Percentiles rank a stretch among this genome's conserved stretches.
phyloP scores from a whole-genome alignment of 441 rosid species.

The Gossypium schwendimanii region DNA sequence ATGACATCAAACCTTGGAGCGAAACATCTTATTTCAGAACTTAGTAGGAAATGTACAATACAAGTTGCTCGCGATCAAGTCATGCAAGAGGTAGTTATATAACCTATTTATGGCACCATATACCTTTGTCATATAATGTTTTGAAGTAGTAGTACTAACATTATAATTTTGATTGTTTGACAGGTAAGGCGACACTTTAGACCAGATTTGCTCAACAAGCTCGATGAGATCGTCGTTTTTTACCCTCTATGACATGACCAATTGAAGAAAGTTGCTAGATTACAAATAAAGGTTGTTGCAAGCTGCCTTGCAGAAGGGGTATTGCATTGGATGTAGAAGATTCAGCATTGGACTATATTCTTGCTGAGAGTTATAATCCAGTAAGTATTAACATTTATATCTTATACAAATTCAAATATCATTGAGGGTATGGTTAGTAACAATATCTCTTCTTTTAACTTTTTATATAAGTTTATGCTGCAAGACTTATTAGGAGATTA shows the following conservation, averaged over 20 bases:
- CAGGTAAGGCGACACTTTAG: conserved; percentile 71
- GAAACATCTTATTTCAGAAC: conserved; percentile 62
- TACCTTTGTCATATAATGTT: not conserved
- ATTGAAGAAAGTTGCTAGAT: conserved; percentile 58
- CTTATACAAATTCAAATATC: not conserved
- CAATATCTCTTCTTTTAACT: not conserved
- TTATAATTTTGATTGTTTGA: not conserved
- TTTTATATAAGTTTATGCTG: conserved; percentile 59
- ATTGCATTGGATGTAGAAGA: conserved; percentile 72
- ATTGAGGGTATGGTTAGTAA: not conserved
- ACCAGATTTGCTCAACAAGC: conserved; percentile 77
- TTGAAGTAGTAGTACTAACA: not conserved
- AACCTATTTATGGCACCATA: not conserved
- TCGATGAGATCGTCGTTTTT: conserved; percentile 75
- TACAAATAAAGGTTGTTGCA: conserved; percentile 84
- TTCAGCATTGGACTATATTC: conserved; percentile 60
- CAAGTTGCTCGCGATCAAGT: conserved; percentile 72
- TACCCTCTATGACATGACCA: conserved; percentile 87
- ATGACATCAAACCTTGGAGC: conserved; percentile 91
- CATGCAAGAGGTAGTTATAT: conserved; percentile 52
- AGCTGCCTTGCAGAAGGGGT: conserved; percentile 71
- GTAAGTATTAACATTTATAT: conserved; percentile 31
- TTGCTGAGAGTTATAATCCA: conserved; percentile 68
- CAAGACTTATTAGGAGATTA: conserved; percentile 84
- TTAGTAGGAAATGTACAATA: conserved; percentile 62